Evolutionary conservation across 2,329 filamentous ascomycete species (phyloP).

Genomic region (Colletotrichum sp.): DNA sequence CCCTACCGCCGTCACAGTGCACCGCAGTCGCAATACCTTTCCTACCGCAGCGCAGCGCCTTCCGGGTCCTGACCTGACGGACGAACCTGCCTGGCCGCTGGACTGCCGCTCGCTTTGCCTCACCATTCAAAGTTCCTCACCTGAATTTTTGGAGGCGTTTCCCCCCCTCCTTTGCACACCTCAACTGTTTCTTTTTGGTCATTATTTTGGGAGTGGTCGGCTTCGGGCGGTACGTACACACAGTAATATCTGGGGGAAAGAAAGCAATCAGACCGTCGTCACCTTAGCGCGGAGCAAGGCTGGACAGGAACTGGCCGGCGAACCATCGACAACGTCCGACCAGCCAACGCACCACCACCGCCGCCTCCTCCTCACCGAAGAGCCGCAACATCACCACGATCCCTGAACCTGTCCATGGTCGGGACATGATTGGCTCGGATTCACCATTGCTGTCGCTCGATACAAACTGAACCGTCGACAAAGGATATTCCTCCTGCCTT

Average conservation of each 20-base stretch:
- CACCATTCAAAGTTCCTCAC: background rate
- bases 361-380: constrained; percentile 2
- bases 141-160: background rate
- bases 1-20: background rate
- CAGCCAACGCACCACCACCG: constrained; percentile 1
- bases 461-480: background rate
- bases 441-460: background rate
- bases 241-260: background rate
- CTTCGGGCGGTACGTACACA: background rate
- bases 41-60: background rate
- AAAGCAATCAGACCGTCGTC: background rate
- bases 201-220: background rate
- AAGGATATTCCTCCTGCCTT: background rate
- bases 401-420: background rate
- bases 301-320: background rate
- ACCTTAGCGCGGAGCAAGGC: background rate
- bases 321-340: constrained; percentile 1
- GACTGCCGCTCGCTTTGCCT: background rate
- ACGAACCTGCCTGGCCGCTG: background rate
- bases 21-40: background rate
- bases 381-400: constrained; percentile 6
- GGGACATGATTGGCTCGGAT: constrained; percentile 2
- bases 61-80: background rate
- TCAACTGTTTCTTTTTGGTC: background rate
- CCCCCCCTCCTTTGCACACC: background rate